Evolutionary conservation across 139 green algal species (phyloP), one percentile per base, ranked within the genome.

Genomic region (Chlorella sp.): DNA sequence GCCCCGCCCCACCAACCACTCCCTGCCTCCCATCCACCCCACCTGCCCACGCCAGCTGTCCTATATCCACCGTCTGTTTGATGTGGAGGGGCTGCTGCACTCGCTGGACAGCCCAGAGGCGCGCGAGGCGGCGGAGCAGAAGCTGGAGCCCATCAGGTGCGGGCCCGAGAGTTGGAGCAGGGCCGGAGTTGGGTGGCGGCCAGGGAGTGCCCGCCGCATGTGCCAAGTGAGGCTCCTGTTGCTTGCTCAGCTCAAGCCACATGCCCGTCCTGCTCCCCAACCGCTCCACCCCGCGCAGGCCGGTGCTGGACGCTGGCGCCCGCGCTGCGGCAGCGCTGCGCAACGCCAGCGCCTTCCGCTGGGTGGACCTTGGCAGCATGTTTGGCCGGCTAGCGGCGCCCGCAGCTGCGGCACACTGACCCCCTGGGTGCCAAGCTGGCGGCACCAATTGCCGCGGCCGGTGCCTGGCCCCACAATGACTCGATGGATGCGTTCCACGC

Each of bases 201-300:
- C 90, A 38, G 48, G 56, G n/a, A 90, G 85, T 73, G 88, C 58
- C 4, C 96, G 94, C 85, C 90, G 93, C 75, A 97, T 93, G 93
- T 87, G 96, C 22, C 62, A 92, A 65, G 82, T 97, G 78, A 67
- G 72, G 0, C 26, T 44, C 11, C 56, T 97, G 46, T 94, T 95
- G 51, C 51, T 16, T 60, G 51, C 51, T n/a, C n/a, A n/a, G n/a
- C n/a, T n/a, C n/a, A n/a, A n/a, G n/a, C n/a, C n/a, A n/a, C n/a
- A n/a, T n/a, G n/a, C n/a, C n/a, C n/a, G n/a, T n/a, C n/a, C n/a
- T n/a, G n/a, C n/a, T n/a, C n/a, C n/a, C n/a, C n/a, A 60, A 26
- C 16, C 51, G 16, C 51, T 16, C 2, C 24, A 3, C 9, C 51
- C 9, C 16, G 4, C 24, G 51, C 51, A 60, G 74, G 20, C 65